Evolutionary conservation across 2,329 filamentous ascomycete genomes (phyloP).

Genomic region (Exophiala oligosperma): DNA sequence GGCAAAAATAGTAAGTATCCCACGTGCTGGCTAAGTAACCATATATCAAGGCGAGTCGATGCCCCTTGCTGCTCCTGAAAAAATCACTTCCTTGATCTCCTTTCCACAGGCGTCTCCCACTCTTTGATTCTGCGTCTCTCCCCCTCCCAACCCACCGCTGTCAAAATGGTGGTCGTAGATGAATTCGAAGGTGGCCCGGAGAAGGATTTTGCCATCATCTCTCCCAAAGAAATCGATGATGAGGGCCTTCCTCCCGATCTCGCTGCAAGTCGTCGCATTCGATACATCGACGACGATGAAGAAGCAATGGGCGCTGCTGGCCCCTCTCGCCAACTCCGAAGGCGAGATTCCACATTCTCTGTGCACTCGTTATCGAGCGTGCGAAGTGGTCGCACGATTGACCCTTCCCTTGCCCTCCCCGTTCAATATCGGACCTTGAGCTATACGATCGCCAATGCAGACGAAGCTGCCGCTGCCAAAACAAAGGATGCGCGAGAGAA

Average conservation of each 20-base stretch:
- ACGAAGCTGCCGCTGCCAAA: constrained; percentile 46
- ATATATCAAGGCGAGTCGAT: not conserved
- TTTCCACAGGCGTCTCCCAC: not conserved
- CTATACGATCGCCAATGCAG: constrained; percentile 58
- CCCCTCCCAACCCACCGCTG: not conserved
- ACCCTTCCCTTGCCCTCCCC: constrained; percentile 32
- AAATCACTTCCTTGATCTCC: no score
- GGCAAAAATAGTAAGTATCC: not conserved
- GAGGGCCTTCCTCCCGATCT: constrained; percentile 19
- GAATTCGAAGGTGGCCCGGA: not conserved
- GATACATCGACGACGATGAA: constrained; percentile 27
- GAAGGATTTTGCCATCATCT: not conserved
- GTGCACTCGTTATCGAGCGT: constrained; percentile 24
- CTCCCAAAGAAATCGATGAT: constrained; percentile 1
- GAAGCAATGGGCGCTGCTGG: constrained; percentile 3
- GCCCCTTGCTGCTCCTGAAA: not conserved
- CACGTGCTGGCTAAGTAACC: not conserved
- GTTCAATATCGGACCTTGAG: constrained; percentile 37
- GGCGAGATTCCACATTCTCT: constrained; percentile 17
- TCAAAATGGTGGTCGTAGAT: constrained; percentile 1
- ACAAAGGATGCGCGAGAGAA: constrained; percentile 38
- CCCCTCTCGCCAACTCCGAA: constrained; percentile 12
- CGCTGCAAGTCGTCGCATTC: constrained; percentile 25
- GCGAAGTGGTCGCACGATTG: constrained; percentile 25
- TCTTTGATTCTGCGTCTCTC: not conserved